Evolutionary conservation across 2,329 filamentous ascomycete species (phyloP), one percentile per base, ranked within the genome.

Genomic region (Verticillium alfalfae): DNA sequence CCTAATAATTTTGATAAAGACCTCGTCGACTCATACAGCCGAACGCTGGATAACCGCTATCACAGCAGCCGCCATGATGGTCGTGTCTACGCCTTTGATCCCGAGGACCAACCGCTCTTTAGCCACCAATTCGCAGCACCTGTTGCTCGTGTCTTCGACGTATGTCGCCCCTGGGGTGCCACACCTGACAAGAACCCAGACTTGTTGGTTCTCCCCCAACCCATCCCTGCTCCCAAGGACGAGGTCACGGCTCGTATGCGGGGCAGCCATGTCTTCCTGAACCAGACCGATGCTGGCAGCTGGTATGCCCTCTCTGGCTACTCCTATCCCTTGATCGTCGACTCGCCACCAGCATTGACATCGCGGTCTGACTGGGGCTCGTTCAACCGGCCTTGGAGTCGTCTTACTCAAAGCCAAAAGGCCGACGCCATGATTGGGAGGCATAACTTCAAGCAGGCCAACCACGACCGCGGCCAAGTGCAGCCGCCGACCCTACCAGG

Each of bases 261-360:
- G 37, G 83, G 81, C 65, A 82, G 84, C 64, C 87, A 85, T 61
- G 87, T 97, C 0, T 96, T 95, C 70, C 83, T 98, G 63, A 97
- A 97, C 72, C 89, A 89, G 67, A 97, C 93, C 1, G 86, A 90
- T 61, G 80, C 82, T n/a, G 94, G 93, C 36, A 90, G 91, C 64
- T 98, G 94, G 93, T 99, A 94, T 73, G 95, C 93, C 37, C 84
- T 98, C 76, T 97, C 94, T 1, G 94, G 96, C 62, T 83, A 82
- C 49, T 87, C 87, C 9, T 98, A 97, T 68, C 95, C 95, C 3
- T 83, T 94, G 10, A 92, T 97, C 34, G 89, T 93, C 26, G 86
- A 92, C 60, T 88, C 82, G 0, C 81, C 82, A 0, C 65, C 71
- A 2, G 84, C 78, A 26, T 77, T 75, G 65, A 77, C 80, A 54